A percentile compares a stretch with the other conserved stretches of the same genome.
Conservation (phyloP, 2,329 filamentous ascomycete species). For the Pseudocercospora pini-densiflorae region DNA sequence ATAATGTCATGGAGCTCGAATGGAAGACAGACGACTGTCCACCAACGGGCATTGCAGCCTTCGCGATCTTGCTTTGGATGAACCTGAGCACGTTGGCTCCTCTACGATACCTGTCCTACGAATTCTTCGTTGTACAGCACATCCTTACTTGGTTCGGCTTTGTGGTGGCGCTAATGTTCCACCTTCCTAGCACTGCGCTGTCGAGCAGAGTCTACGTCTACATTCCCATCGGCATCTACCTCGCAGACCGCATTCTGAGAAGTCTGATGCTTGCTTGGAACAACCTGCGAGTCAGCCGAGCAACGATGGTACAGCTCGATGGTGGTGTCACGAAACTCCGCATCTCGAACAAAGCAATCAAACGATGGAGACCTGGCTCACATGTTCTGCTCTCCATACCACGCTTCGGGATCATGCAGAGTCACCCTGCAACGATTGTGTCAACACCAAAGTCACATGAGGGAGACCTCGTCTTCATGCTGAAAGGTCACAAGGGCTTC, state of each 20-base stretch:
- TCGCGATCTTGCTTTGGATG: conserved; percentile 37
- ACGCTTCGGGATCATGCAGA: conserved; percentile 33
- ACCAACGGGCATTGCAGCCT: conserved; percentile 36
- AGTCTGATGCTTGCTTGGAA: conserved; percentile 39
- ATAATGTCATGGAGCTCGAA: conserved; percentile 30
- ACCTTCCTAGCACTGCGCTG: conserved; percentile 39
- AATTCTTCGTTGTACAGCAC: conserved; percentile 42
- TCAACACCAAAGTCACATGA: conserved; percentile 33
- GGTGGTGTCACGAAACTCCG: conserved; percentile 44
- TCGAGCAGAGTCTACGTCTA: conserved; percentile 36
- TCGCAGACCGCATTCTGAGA: conserved; percentile 36
- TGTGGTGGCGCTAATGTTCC: conserved; percentile 42
- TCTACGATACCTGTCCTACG: conserved; percentile 32
- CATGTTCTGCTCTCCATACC: conserved; percentile 36
- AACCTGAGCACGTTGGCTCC: conserved; percentile 36
- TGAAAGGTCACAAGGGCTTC: conserved; percentile 37
- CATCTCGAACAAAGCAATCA: conserved; percentile 42
- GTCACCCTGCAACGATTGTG: conserved; percentile 37
- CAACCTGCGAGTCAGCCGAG: conserved; percentile 38
- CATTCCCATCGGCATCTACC: conserved; percentile 34
- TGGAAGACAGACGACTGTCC: conserved; percentile 35
- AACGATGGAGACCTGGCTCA: conserved; percentile 41
- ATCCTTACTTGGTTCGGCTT: conserved; percentile 46
- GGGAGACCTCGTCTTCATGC: conserved; percentile 36
- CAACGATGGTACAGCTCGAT: conserved; percentile 33